phyloP scores from a whole-genome alignment of 2,329 filamentous ascomycete genomes.

The Westerdykella ornata region DNA sequence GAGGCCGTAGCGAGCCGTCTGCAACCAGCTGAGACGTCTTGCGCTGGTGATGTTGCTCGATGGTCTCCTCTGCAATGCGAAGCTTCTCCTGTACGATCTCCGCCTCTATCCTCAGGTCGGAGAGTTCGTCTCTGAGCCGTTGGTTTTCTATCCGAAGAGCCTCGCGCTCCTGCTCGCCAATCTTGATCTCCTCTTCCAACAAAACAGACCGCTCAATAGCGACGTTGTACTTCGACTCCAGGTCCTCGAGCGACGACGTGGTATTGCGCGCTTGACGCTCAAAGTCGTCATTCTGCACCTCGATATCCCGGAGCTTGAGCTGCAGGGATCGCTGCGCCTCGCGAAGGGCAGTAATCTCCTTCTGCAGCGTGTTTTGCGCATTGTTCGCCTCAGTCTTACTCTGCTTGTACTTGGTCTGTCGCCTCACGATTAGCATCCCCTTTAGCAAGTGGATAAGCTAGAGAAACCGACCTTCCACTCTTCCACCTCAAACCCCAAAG shows the following conservation, averaged over 20 bases:
- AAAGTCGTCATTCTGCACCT: slow-evolving; percentile 97
- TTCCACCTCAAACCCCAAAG: slow-evolving; percentile 79
- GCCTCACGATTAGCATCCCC: slow-evolving; percentile 3
- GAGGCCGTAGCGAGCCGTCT: slow-evolving; percentile 46
- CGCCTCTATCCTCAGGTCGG: slow-evolving; percentile 87
- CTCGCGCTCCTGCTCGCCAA: slow-evolving; percentile 88
- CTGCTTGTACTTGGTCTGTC: slow-evolving; percentile 88
- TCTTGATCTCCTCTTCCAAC: slow-evolving; percentile 90
- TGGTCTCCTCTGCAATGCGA: slow-evolving; percentile 57
- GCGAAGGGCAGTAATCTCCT: slow-evolving; percentile 87
- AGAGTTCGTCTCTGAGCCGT: slow-evolving; percentile 80
- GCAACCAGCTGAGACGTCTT: slow-evolving; percentile 47
- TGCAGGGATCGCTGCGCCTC: slow-evolving; percentile 77
- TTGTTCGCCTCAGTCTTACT: slow-evolving; percentile 80
- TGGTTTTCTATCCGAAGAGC: slow-evolving; percentile 82
- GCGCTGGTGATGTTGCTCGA: slow-evolving; percentile 46
- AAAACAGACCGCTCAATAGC: slow-evolving; percentile 87
- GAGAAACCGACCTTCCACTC: slow-evolving; percentile 81
- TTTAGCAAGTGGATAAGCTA: background rate
- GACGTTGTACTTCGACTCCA: slow-evolving; percentile 95
- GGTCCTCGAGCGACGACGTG: slow-evolving; percentile 88
- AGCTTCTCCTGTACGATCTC: slow-evolving; percentile 94
- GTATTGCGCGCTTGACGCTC: slow-evolving; percentile 94
- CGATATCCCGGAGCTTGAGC: slow-evolving; percentile 81
- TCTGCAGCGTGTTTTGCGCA: slow-evolving; percentile 81